Evolutionary conservation across 331 rosid species (phyloP).

Genomic region (Pyracantha coccinea): DNA sequence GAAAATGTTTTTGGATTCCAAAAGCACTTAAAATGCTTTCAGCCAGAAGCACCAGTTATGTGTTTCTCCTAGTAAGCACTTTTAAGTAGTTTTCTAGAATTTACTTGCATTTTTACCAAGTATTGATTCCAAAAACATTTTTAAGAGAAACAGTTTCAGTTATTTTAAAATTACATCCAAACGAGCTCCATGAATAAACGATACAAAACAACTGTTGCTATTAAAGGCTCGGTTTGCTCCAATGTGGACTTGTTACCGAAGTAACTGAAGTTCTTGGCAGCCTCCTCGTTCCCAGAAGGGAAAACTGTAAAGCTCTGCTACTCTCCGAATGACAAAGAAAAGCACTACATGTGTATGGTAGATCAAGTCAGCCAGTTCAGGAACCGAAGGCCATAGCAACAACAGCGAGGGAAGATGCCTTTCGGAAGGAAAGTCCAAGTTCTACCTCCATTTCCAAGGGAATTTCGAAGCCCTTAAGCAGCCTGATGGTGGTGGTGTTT

Average conservation of each 20-base stretch:
- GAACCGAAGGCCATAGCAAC: neutral
- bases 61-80: no score
- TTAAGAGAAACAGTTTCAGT: no score
- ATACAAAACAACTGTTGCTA: slow-evolving; percentile 70
- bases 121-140: no score
- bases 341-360: neutral
- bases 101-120: no score
- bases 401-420: slow-evolving; percentile 39
- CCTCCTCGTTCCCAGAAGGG: slow-evolving; percentile 35
- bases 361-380: neutral
- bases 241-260: slow-evolving; percentile 33
- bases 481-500: slow-evolving; percentile 7
- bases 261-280: slow-evolving; percentile 19
- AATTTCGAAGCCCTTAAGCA: slow-evolving; percentile 14
- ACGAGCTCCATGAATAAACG: no score
- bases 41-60: no score
- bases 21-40: no score
- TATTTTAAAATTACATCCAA: no score
- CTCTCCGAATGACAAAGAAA: slow-evolving; percentile 39
- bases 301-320: slow-evolving; percentile 48
- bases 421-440: slow-evolving; percentile 83
- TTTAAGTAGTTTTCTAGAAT: no score
- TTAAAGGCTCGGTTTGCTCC: slow-evolving; percentile 39
- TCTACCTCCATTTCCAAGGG: slow-evolving; percentile 34
- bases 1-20: no score